Percentiles rank a stretch among this genome's conserved stretches.
Evolutionary conservation across 164 flowering plant genomes (phyloP).

Genomic region (Vitis rupestris): DNA sequence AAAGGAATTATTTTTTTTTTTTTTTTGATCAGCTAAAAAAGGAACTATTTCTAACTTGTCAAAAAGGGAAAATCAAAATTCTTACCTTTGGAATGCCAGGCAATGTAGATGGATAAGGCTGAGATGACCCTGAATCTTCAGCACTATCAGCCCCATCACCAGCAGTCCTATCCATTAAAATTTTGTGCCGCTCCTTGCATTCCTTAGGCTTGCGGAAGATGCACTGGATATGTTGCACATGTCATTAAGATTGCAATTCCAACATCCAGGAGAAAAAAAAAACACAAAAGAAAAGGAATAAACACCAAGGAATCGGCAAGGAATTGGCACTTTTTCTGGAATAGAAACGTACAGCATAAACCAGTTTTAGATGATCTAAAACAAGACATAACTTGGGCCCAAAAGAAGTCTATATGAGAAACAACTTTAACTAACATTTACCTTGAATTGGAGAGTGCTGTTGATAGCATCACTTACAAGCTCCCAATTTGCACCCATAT

Average conservation of each 20-base stretch:
- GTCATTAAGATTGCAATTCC: background rate
- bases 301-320: background rate
- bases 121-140: conserved; percentile 96
- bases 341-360: background rate
- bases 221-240: conserved; percentile 43
- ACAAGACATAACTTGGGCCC: background rate
- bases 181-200: conserved; percentile 89
- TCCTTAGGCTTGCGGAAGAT: conserved; percentile 84
- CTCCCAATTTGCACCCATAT: conserved; percentile 99
- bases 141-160: conserved; percentile 97
- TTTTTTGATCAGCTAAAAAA: background rate
- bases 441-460: conserved; percentile 85
- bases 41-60: background rate
- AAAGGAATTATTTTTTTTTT: background rate
- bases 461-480: conserved; percentile 94
- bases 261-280: background rate
- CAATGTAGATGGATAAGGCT: conserved; percentile 84
- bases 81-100: conserved; percentile 96
- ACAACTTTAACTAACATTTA: conserved; percentile 18
- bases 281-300: background rate
- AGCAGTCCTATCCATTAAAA: conserved; percentile 73
- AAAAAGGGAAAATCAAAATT: background rate
- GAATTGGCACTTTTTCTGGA: background rate
- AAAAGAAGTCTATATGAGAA: background rate
- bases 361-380: background rate